Conservation (phyloP, 371 early-diverging fungal species). For the Mucor racemosus region DNA sequence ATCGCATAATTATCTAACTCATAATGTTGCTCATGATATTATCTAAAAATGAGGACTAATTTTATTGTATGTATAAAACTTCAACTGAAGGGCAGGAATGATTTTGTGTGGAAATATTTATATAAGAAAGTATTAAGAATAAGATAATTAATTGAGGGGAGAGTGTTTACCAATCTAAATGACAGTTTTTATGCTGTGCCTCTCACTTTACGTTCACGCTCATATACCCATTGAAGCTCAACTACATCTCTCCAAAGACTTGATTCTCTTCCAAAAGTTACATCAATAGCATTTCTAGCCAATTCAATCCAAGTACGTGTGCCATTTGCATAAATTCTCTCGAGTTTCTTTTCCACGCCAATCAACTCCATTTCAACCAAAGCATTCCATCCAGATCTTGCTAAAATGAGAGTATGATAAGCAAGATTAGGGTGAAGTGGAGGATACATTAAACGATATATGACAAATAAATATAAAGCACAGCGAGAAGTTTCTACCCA, state of each 20-base stretch:
- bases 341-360: slow-evolving; percentile 45
- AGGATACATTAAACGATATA: slow-evolving; percentile 73
- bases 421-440: slow-evolving; percentile 70
- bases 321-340: slow-evolving; percentile 47
- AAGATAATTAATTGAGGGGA: not conserved
- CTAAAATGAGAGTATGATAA: slow-evolving; percentile 67
- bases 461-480: slow-evolving; percentile 63
- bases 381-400: slow-evolving; percentile 71
- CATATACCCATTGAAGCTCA: slow-evolving; percentile 55
- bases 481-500: slow-evolving; percentile 61
- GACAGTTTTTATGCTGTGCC: not conserved
- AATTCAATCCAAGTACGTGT: slow-evolving; percentile 48
- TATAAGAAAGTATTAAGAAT: not conserved
- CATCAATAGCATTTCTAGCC: slow-evolving; percentile 32
- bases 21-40: too few relatives aligned
- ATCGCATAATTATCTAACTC: too few relatives aligned
- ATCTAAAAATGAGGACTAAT: too few relatives aligned
- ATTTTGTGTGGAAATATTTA: not conserved
- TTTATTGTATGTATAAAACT: too few relatives aligned
- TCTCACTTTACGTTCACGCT: slow-evolving; percentile 50
- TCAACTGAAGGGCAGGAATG: not conserved
- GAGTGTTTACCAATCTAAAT: not conserved
- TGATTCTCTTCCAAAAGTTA: slow-evolving; percentile 43
- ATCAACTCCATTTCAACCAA: slow-evolving; percentile 52
- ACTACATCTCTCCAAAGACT: slow-evolving; percentile 51